These are phyloP conservation scores for Trichosporon sp. DNA, from an alignment of 1,284 basidiomycete species.

Conservation along the genomic window DNA sequence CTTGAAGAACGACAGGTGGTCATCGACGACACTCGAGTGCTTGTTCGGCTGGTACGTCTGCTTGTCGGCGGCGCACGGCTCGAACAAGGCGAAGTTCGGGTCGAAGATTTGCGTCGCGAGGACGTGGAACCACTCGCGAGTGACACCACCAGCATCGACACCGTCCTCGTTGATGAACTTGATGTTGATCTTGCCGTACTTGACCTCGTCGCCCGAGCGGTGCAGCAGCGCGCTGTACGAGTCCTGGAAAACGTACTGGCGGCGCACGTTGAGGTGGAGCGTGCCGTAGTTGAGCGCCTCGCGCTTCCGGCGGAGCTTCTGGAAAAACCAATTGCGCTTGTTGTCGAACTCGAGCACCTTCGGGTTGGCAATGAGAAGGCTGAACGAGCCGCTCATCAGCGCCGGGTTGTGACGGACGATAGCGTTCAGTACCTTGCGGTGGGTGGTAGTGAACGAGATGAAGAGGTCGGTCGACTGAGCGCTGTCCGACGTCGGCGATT, in stretches of 20 bases:
- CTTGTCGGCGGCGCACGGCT: slow-evolving; percentile 91
- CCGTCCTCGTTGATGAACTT: slow-evolving; percentile 98
- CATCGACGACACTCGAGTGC: slow-evolving; percentile 75
- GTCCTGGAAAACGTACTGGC: slow-evolving; percentile 94
- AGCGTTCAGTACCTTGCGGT: slow-evolving; percentile 90
- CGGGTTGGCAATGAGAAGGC: slow-evolving; percentile 91
- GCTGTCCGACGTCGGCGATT: slow-evolving; percentile 57
- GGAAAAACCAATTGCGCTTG: slow-evolving; percentile 97
- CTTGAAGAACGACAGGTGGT: slow-evolving; percentile 97
- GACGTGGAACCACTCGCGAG: slow-evolving; percentile 98
- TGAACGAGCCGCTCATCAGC: slow-evolving; percentile 97
- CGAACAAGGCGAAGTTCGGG: slow-evolving; percentile 93
- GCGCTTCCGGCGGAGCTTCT: slow-evolving; percentile 87
- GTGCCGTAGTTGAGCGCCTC: slow-evolving; percentile 72
- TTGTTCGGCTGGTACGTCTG: slow-evolving; percentile 97
- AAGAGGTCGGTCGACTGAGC: slow-evolving; percentile 71
- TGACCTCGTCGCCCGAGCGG: slow-evolving; percentile 92
- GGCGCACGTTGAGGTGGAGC: slow-evolving; percentile 87
- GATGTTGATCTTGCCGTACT: slow-evolving; percentile 95
- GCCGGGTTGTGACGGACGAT: slow-evolving; percentile 99
- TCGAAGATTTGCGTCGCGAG: slow-evolving; percentile 99
- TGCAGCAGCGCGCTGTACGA: slow-evolving; percentile 90
- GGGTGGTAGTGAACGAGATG: slow-evolving; percentile 89
- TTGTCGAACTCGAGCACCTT: slow-evolving; percentile 99
- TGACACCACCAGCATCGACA: slow-evolving; percentile 97